phyloP scores from a whole-genome alignment of 805 yeast genomes.

The Wickerhamiella shivajii region DNA sequence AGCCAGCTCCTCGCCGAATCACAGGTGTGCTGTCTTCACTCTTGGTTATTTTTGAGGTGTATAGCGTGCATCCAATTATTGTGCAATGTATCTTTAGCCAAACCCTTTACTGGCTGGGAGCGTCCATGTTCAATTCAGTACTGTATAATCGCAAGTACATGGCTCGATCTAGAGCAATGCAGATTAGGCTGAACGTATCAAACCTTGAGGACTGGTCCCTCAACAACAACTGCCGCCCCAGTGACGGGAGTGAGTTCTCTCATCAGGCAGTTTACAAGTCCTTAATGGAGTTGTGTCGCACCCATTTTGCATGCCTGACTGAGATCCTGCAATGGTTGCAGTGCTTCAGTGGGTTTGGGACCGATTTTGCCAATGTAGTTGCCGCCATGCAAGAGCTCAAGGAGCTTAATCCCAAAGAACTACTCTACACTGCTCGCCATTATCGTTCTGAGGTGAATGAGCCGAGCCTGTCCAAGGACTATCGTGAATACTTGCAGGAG shows the following conservation, averaged over 20 bases:
- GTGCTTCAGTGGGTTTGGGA: constrained; percentile 56
- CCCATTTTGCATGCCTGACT: constrained; percentile 55
- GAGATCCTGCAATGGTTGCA: constrained; percentile 86
- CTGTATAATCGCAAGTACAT: constrained; percentile 53
- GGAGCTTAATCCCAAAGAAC: constrained; percentile 51
- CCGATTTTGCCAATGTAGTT: constrained; percentile 29
- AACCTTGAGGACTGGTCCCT: constrained; percentile 89
- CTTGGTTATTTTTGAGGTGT: constrained; percentile 68
- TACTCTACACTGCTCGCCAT: constrained; percentile 53
- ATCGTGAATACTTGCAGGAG: constrained; percentile 31
- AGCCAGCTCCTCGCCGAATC: constrained; percentile 79
- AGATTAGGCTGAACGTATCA: constrained; percentile 73
- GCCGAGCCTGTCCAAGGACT: constrained; percentile 41
- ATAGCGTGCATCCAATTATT: constrained; percentile 64
- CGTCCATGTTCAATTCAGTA: constrained; percentile 58
- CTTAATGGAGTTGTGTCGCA: constrained; percentile 47
- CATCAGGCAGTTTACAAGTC: constrained; percentile 33
- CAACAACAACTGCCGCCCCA: constrained; percentile 41
- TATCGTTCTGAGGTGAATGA: constrained; percentile 82
- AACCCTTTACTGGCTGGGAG: constrained; percentile 64
- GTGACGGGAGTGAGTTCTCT: constrained; percentile 19
- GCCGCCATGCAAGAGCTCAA: constrained; percentile 40
- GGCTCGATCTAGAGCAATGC: constrained; percentile 76
- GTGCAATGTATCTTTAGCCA: constrained; percentile 64
- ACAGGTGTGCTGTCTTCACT: constrained; percentile 82